Conservation (phyloP, 257 asterid genomes). For the Solanum lignicaule region DNA sequence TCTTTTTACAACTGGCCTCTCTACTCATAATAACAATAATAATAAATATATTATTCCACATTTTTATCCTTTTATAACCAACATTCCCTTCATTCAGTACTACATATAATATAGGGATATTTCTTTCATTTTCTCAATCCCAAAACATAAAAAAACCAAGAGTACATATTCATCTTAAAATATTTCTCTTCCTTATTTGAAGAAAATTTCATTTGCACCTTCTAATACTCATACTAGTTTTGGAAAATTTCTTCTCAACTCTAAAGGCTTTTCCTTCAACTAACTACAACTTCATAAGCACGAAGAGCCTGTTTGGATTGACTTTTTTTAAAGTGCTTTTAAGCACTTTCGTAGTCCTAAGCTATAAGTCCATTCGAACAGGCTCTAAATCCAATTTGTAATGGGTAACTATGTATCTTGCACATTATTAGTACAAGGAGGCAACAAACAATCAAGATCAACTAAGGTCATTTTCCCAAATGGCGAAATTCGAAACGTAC, state of each 20-base stretch:
- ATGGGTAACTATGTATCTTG: slow-evolving; percentile 4
- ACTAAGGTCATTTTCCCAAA: slow-evolving; percentile 44
- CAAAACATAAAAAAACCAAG: background rate
- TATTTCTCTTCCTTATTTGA: background rate
- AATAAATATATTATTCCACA: background rate
- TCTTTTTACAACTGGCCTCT: background rate
- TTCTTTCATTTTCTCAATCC: background rate
- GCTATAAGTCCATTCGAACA: background rate
- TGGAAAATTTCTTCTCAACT: background rate
- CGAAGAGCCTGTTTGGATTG: background rate
- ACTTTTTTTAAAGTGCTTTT: background rate
- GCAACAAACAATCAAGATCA: slow-evolving; percentile 3
- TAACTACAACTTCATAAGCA: background rate
- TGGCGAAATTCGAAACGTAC: slow-evolving; percentile 36
- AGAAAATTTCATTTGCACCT: background rate
- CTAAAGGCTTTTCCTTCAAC: background rate
- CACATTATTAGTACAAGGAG: background rate
- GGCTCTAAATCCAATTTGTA: background rate
- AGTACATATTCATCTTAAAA: background rate
- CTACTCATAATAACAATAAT: background rate
- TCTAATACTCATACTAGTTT: background rate
- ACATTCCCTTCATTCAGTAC: background rate
- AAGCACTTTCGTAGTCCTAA: background rate
- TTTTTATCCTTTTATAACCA: background rate
- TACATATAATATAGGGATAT: background rate